phyloP scores from a whole-genome alignment of 2,329 filamentous ascomycete genomes.

The Grosmannia penicillata region DNA sequence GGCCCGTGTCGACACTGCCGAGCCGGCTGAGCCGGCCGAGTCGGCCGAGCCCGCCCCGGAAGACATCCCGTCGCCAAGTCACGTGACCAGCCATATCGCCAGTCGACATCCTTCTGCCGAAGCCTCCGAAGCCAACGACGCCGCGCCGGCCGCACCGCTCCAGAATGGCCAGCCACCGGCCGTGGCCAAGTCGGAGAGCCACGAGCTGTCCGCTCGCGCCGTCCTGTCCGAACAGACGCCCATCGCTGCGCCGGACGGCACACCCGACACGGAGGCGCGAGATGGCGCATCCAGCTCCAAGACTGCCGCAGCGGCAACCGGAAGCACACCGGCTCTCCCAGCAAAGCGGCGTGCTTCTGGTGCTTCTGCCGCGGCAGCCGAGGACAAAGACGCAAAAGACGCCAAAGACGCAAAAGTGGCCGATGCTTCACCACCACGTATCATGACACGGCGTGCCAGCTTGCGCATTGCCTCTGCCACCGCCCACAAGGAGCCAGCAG shows the following conservation, averaged over 20 bases:
- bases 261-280: background rate
- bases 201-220: background rate
- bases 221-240: background rate
- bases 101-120: too few relatives aligned
- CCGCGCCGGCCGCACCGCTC: background rate
- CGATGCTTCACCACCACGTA: background rate
- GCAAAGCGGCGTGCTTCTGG: too few relatives aligned
- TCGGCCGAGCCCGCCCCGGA: background rate
- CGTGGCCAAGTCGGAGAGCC: background rate
- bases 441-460: constrained; percentile 8
- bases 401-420: background rate
- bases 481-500: constrained; percentile 5
- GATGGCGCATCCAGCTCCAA: background rate
- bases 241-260: background rate
- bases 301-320: background rate
- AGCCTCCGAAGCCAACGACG: background rate
- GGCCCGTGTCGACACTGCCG: too few relatives aligned
- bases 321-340: too few relatives aligned
- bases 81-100: background rate
- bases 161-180: too few relatives aligned
- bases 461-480: constrained; percentile 8
- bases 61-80: background rate
- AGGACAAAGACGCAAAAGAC: background rate
- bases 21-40: background rate
- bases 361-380: background rate